A percentile compares a stretch with the other conserved stretches of the same genome.
phyloP scores from a whole-genome alignment of 805 yeast genomes.

The Candida nonsorbophila region DNA sequence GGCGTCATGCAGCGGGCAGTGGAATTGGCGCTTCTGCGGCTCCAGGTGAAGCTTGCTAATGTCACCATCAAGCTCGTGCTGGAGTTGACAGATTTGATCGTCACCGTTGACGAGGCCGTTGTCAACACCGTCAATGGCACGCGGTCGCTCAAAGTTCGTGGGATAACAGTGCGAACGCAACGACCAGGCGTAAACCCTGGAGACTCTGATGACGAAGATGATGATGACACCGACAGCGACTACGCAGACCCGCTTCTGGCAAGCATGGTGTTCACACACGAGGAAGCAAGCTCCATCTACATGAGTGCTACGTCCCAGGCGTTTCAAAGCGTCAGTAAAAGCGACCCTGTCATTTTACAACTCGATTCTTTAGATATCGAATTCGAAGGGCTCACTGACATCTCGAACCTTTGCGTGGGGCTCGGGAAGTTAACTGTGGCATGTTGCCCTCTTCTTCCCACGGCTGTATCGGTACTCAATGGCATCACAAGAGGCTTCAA shows the following conservation, averaged over 20 bases:
- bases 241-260: slow-evolving; percentile 37
- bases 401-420: slow-evolving; percentile 31
- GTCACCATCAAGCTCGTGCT: slow-evolving; percentile 45
- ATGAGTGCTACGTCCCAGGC: slow-evolving; percentile 74
- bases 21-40: slow-evolving; percentile 59
- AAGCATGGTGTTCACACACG: slow-evolving; percentile 62
- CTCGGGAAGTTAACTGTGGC: slow-evolving; percentile 40
- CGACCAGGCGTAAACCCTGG: slow-evolving; percentile 36
- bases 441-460: slow-evolving; percentile 37
- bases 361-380: slow-evolving; percentile 34
- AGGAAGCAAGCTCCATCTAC: slow-evolving; percentile 66
- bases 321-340: slow-evolving; percentile 15
- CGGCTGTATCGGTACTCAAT: slow-evolving; percentile 28
- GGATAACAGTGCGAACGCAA: slow-evolving; percentile 34
- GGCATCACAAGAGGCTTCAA: slow-evolving; percentile 32
- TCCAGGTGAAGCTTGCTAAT: slow-evolving; percentile 46
- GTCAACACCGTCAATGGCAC: slow-evolving; percentile 42
- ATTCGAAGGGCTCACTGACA: slow-evolving; percentile 43
- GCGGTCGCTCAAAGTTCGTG: slow-evolving; percentile 34
- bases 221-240: slow-evolving; percentile 9
- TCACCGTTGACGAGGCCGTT: slow-evolving; percentile 23
- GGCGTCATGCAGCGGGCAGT: slow-evolving; percentile 59
- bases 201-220: slow-evolving; percentile 7
- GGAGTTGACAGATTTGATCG: slow-evolving; percentile 34
- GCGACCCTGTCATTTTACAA: slow-evolving; percentile 11